Evolutionary conservation across 139 green algal genomes (phyloP), one percentile per base, ranked within the genome.

Genomic region (Coelastrella sp.): DNA sequence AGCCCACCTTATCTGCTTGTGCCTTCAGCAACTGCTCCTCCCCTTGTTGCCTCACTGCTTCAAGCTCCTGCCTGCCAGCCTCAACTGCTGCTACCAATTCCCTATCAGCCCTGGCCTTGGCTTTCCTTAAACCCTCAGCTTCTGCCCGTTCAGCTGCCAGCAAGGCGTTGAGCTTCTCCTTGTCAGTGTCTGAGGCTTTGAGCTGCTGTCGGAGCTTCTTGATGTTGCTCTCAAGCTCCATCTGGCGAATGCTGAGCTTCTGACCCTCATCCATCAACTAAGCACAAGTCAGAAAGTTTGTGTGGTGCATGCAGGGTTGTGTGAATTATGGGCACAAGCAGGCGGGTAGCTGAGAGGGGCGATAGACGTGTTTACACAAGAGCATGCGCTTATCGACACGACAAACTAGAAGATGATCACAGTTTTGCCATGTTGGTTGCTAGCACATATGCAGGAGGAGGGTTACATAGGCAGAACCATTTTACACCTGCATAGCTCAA

Each of bases 241-340:
- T 62, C 86, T 96, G 93, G 82, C 96, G 95, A 66, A 92, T 95
- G 81, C 89, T 92, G 53, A 97, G 91, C 84, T 81, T 82, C 86
- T 97, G 91, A 11, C 95, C 95, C 85, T 98, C 95, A 0, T 83
- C 80, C 83, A 91, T 84, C 5, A 88, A 40, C 71, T 85, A n/a
- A n/a, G n/a, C n/a, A n/a, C n/a, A n/a, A n/a, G n/a, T n/a, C n/a
- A n/a, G n/a, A n/a, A n/a, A n/a, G n/a, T n/a, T n/a, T n/a, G n/a
- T n/a, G n/a, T 64, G 17, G 17, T 21, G 7, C 27, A 62, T 59
- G 69, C 69, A 79, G 67, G 35, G 27, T 51, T 1, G 48, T 15
- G 67, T 41, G 0, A 77, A 1, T 51, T 37, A 77, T 30, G 67
- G 11, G 27, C 27, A 35, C n/a, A n/a, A n/a, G n/a, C n/a, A n/a